These are phyloP conservation scores for Moringa oleifera DNA, from an alignment of 345 rosid species.

Conservation along the genomic window DNA sequence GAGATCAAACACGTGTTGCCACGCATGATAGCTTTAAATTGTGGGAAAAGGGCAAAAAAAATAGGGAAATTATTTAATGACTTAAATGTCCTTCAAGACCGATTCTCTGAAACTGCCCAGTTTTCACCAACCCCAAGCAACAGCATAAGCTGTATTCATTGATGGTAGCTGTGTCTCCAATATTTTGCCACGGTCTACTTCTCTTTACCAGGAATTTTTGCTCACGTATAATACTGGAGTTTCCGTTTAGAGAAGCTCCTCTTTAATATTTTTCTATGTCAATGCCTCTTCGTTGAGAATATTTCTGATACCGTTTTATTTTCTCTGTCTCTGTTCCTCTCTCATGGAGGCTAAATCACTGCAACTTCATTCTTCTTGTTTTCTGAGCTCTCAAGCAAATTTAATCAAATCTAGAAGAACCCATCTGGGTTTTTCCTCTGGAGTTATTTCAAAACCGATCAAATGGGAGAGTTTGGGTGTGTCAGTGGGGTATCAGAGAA, in stretches of 20 bases:
- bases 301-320: too few relatives aligned
- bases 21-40: constrained; percentile 24
- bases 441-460: neutral
- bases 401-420: constrained; percentile 16
- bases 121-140: neutral
- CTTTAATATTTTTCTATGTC: constrained; percentile 17
- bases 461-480: constrained; percentile 17
- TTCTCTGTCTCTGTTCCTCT: constrained; percentile 1
- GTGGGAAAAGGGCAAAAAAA: neutral
- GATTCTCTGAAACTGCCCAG: neutral
- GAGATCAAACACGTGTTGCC: constrained; percentile 24
- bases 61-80: constrained; percentile 2
- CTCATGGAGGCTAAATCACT: constrained; percentile 34
- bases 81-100: constrained; percentile 28
- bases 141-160: neutral
- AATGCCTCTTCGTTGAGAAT: too few relatives aligned
- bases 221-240: too few relatives aligned
- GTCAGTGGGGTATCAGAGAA: neutral
- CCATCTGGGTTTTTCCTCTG: constrained; percentile 24
- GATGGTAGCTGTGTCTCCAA: neutral
- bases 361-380: constrained; percentile 22
- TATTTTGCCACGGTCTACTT: neutral
- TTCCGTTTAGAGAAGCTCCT: neutral
- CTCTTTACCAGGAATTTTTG: neutral
- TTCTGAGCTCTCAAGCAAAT: constrained; percentile 16